These are phyloP conservation scores for Pseudonectria buxi DNA, from an alignment of 2,329 filamentous ascomycete genomes.

Conservation along the genomic window DNA sequence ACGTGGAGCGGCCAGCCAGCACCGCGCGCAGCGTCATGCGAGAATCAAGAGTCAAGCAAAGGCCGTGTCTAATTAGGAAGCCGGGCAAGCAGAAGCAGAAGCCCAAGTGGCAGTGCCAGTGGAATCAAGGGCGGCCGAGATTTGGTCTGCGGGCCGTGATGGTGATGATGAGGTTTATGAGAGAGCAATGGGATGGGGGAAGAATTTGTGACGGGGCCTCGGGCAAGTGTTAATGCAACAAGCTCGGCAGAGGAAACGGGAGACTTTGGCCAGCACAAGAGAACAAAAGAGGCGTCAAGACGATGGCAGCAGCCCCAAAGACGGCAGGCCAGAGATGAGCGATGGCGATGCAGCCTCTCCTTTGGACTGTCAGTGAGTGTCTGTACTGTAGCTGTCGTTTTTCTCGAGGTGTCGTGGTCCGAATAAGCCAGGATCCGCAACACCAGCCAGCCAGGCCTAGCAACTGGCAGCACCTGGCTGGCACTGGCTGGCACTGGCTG, in stretches of 20 bases:
- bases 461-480: slow-evolving; percentile 4
- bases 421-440: slow-evolving; percentile 30
- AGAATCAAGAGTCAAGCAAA: slow-evolving; percentile 9
- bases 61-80: no score
- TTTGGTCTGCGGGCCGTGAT: no score
- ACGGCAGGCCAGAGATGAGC: slow-evolving; percentile 12
- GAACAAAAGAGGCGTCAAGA: no score
- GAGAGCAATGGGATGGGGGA: slow-evolving; percentile 8
- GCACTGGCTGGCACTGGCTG: slow-evolving; percentile 10
- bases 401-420: slow-evolving; percentile 35
- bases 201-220: slow-evolving; percentile 23
- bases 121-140: slow-evolving; percentile 1
- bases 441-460: slow-evolving; percentile 13
- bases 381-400: slow-evolving; percentile 27
- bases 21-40: slow-evolving; percentile 21
- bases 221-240: not conserved
- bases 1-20: slow-evolving; percentile 25
- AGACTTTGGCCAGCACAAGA: no score
- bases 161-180: not conserved
- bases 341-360: slow-evolving; percentile 23
- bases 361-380: slow-evolving; percentile 28
- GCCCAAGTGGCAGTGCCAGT: no score
- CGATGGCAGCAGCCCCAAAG: not conserved
- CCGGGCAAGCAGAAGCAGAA: no score
- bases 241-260: not conserved